Conservation (phyloP, 768 basidiomycete species). For the Boletus huronensis region DNA sequence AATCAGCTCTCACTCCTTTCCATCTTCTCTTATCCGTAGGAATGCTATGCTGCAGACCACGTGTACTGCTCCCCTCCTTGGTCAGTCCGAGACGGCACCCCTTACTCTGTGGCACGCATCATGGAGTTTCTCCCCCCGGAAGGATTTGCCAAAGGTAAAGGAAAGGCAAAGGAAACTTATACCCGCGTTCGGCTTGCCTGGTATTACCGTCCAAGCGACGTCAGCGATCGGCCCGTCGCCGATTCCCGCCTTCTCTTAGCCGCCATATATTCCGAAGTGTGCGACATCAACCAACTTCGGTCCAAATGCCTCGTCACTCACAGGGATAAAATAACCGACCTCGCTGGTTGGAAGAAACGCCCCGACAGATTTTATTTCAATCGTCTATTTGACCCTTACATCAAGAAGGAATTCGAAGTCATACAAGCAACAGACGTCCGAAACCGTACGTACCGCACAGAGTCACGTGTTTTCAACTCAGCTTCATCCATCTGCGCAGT, state of each 20-base stretch:
- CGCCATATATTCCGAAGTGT: constrained; percentile 94
- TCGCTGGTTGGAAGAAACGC: constrained; percentile 89
- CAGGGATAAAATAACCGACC: constrained; percentile 91
- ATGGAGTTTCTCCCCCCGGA: constrained; percentile 93
- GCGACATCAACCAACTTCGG: constrained; percentile 91
- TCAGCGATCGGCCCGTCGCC: constrained; percentile 84
- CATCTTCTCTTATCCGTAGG: constrained; percentile 15
- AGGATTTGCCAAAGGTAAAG: constrained; percentile 61
- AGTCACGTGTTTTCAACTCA: constrained; percentile 19
- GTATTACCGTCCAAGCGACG: constrained; percentile 97
- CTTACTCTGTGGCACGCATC: constrained; percentile 93
- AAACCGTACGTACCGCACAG: constrained; percentile 63
- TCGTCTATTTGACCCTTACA: constrained; percentile 94
- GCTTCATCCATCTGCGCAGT: constrained; percentile 44
- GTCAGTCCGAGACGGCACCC: constrained; percentile 89
- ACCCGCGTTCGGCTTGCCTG: constrained; percentile 89
- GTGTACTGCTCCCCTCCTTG: constrained; percentile 95
- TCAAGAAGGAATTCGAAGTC: constrained; percentile 97
- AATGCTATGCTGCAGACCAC: constrained; percentile 67
- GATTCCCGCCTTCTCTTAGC: constrained; percentile 92
- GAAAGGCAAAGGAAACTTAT: constrained; percentile 63
- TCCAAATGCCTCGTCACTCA: constrained; percentile 93
- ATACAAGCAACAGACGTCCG: constrained; percentile 81
- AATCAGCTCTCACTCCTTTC: constrained; percentile 15
- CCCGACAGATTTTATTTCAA: constrained; percentile 97